Conservation (phyloP, 2,329 filamentous ascomycete species). For the Exutisphaerella laricina region DNA sequence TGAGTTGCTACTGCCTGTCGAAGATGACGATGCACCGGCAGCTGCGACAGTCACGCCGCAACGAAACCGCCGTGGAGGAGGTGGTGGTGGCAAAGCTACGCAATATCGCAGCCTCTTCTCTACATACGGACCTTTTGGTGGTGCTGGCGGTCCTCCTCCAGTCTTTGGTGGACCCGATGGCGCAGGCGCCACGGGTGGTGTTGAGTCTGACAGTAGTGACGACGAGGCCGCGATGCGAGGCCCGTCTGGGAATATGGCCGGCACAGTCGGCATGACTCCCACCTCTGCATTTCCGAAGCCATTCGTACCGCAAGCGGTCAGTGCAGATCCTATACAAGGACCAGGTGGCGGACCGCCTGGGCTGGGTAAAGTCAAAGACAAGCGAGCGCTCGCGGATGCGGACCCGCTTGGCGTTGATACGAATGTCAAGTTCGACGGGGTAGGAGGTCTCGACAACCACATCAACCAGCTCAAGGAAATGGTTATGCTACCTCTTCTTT, state of each 20-base stretch:
- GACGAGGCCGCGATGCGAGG: slow-evolving; percentile 64
- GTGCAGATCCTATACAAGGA: slow-evolving; percentile 52
- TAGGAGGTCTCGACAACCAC: slow-evolving; percentile 86
- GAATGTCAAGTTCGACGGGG: slow-evolving; percentile 87
- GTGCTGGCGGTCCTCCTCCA: slow-evolving; percentile 66
- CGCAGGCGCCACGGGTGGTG: slow-evolving; percentile 66
- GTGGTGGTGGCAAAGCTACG: slow-evolving; percentile 46
- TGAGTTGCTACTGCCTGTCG: slow-evolving; percentile 63
- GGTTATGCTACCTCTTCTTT: slow-evolving; percentile 89
- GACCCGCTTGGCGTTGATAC: slow-evolving; percentile 91
- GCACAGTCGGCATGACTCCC: slow-evolving; percentile 60
- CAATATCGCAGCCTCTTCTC: slow-evolving; percentile 77
- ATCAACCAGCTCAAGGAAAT: slow-evolving; percentile 98
- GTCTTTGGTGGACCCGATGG: slow-evolving; percentile 71
- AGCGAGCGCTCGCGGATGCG: slow-evolving; percentile 84
- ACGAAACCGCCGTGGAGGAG: slow-evolving; percentile 56
- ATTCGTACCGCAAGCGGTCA: slow-evolving; percentile 54
- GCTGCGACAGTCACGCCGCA: slow-evolving; percentile 55
- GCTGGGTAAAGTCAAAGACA: slow-evolving; percentile 88
- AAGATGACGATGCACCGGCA: slow-evolving; percentile 64
- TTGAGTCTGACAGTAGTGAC: slow-evolving; percentile 94
- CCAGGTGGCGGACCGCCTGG: slow-evolving; percentile 61
- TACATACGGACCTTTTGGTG: slow-evolving; percentile 88
- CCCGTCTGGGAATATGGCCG: slow-evolving; percentile 48
- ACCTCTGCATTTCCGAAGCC: slow-evolving; percentile 46